Conservation (phyloP, 768 basidiomycete species). For the Goffeauzyma gilvescens region DNA sequence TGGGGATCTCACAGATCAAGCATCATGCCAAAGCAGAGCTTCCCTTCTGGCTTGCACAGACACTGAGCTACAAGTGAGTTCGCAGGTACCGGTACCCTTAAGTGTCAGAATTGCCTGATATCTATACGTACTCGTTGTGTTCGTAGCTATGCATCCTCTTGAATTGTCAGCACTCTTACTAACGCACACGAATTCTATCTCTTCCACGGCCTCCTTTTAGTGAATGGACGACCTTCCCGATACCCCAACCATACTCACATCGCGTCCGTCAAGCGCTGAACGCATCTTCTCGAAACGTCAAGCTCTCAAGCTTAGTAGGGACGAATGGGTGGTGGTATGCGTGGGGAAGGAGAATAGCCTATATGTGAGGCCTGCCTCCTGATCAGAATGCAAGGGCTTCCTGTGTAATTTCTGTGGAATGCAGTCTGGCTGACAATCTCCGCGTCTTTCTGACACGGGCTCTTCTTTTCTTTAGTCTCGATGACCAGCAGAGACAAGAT, state of each 20-base stretch:
- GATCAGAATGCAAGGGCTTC: background rate
- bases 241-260: conserved; percentile 55
- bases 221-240: conserved; percentile 73
- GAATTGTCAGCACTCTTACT: background rate
- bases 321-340: conserved; percentile 81
- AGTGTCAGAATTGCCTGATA: too few species aligned
- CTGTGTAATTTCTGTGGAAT: too few species aligned
- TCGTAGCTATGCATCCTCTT: too few species aligned
- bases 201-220: conserved; percentile 38
- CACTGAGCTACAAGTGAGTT: conserved; percentile 56
- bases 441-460: background rate
- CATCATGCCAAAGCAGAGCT: conserved; percentile 56
- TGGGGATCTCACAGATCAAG: conserved; percentile 43
- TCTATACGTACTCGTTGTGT: too few species aligned
- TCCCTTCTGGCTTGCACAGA: conserved; percentile 80
- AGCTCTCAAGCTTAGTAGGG: conserved; percentile 62
- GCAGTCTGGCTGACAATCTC: too few species aligned
- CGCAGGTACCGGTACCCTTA: too few species aligned
- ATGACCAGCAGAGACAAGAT: conserved; percentile 52
- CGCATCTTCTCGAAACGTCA: conserved; percentile 71
- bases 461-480: conserved; percentile 39
- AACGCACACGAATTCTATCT: too few species aligned
- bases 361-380: conserved; percentile 57
- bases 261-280: conserved; percentile 71
- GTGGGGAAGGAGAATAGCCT: conserved; percentile 68